Evolutionary conservation across 2,329 filamentous ascomycete genomes (phyloP), one percentile per base, ranked within the genome.

Genomic region (Verruconis gallopava): DNA sequence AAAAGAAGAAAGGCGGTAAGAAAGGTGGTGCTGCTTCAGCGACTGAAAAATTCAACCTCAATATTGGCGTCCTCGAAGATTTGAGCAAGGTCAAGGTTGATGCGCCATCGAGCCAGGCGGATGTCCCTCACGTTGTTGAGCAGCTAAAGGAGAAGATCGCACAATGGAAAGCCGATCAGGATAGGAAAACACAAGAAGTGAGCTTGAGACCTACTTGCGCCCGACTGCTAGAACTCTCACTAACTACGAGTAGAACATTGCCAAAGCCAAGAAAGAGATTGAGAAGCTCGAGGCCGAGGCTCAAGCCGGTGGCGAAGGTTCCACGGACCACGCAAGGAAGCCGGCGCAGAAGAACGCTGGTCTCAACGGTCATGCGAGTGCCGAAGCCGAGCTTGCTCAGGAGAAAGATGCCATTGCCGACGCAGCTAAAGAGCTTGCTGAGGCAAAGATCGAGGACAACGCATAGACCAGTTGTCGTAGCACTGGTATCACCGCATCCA

Each of bases 201-300:
- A 71, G 80, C 66, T 50, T 25, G 30, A 21, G 12, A 2, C 18
- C 13, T 33, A 11, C 4, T 5, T 9, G 2, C 19, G 30, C 32
- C 4, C 30, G 13, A n/a, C n/a, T 15, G 13, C 14, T 35, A 5
- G 14, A 19, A 30, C 6, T 9, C 25, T n/a, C 38, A 40, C 50
- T 55, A 45, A 55, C 35, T 42, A 14, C 39, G 15, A 19, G 18
- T 21, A 96, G 91, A 98, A 98, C 71, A 81, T 96, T 47, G 84
- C 85, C 49, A 94, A 95, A 66, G 91, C 91, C 47, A 82, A 94
- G 71, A 89, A 89, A 64, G 86, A 95, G 63, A 93, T 98, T 48
- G 85, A 88, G 59, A 79, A 79, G 51, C 75, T 96, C 34, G 75
- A 79, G 52, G 67, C 72, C 43, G 89, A 95, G 59, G 77, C 79